Conservation (phyloP, 1,284 basidiomycete species). For the Phlebopus sp. region DNA sequence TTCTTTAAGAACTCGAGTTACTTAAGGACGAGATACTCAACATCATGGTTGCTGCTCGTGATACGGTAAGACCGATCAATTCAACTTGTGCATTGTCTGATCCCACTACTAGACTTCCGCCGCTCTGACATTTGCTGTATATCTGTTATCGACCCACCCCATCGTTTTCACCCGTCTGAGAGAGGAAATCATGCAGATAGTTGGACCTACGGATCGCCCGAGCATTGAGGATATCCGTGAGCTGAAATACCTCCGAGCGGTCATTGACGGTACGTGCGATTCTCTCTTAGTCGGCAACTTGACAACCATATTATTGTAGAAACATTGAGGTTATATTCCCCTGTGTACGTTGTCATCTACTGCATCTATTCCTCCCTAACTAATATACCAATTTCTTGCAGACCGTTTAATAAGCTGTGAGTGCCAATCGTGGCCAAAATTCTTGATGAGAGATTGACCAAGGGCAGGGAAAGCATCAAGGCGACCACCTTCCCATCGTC, state of each 20-base stretch:
- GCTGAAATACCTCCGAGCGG: slow-evolving; percentile 50
- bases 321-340: slow-evolving; percentile 55
- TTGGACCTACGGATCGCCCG: slow-evolving; percentile 40
- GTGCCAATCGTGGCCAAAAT: background rate
- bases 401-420: slow-evolving; percentile 28
- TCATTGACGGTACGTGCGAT: slow-evolving; percentile 42
- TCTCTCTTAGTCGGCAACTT: background rate
- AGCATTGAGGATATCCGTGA: slow-evolving; percentile 44
- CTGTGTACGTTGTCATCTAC: slow-evolving; percentile 41
- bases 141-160: slow-evolving; percentile 50
- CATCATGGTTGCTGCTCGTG: slow-evolving; percentile 45
- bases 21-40: slow-evolving; percentile 47
- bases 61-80: slow-evolving; percentile 35
- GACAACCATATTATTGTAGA: slow-evolving; percentile 33
- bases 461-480: slow-evolving; percentile 37
- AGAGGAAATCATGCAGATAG: slow-evolving; percentile 42
- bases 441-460: slow-evolving; percentile 1
- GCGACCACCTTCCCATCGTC: slow-evolving; percentile 40
- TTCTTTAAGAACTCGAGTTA: slow-evolving; percentile 28
- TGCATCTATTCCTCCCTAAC: background rate
- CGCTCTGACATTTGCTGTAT: slow-evolving; percentile 47
- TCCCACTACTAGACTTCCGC: slow-evolving; percentile 37
- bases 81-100: background rate
- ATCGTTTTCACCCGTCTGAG: slow-evolving; percentile 42
- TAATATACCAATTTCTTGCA: background rate